Evolutionary conservation across 805 yeast species (phyloP).

Genomic region (Hanseniaspora occidentalis): DNA sequence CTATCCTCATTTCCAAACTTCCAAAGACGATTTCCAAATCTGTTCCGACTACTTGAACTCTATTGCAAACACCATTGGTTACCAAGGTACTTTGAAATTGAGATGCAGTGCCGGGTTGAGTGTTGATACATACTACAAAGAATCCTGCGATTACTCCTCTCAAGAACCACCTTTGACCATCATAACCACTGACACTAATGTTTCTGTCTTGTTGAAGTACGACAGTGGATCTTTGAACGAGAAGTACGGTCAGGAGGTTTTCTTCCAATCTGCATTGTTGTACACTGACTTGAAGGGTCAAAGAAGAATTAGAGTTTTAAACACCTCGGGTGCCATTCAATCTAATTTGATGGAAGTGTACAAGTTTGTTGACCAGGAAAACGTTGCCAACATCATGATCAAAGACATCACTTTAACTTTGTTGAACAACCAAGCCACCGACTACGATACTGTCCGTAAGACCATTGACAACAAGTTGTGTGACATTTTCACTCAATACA

Average conservation of each 20-base stretch:
- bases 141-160: constrained; percentile 28
- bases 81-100: constrained; percentile 70
- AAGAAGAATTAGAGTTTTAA: constrained; percentile 78
- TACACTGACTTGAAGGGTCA: constrained; percentile 70
- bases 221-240: constrained; percentile 47
- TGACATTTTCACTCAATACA: constrained; percentile 47
- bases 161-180: constrained; percentile 61
- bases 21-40: constrained; percentile 57
- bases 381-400: constrained; percentile 39
- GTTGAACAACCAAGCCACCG: constrained; percentile 23
- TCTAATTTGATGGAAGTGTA: constrained; percentile 62
- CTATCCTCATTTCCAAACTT: constrained; percentile 55
- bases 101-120: constrained; percentile 84
- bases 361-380: constrained; percentile 69
- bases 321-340: constrained; percentile 70
- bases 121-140: constrained; percentile 63
- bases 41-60: constrained; percentile 46
- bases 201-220: constrained; percentile 61
- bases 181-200: constrained; percentile 42
- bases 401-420: constrained; percentile 31
- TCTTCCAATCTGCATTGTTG: constrained; percentile 81
- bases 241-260: constrained; percentile 60
- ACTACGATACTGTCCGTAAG: constrained; percentile 35
- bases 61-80: constrained; percentile 44
- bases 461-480: constrained; percentile 41